Evolutionary conservation across 139 green algal genomes (phyloP), one percentile per base, ranked within the genome.

Genomic region (Coelastrella sp.): DNA sequence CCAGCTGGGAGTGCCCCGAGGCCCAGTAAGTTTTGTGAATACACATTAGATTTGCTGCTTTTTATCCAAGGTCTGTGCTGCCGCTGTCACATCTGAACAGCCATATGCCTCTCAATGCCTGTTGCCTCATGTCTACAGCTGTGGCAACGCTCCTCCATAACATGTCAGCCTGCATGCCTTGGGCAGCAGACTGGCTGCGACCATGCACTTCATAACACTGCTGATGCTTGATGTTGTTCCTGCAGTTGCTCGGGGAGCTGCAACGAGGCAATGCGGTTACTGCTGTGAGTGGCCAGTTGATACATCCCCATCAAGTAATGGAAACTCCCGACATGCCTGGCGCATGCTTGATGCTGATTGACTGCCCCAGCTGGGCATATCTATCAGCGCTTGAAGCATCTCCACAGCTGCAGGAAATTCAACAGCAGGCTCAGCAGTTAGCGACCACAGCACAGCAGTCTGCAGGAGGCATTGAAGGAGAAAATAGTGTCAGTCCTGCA

Each of bases 321-420:
- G 92, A 94, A 48, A 86, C 94, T 0, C 45, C 81, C 11, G 86
- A 67, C 2, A 62, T 89, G 45, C 91, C 94, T 9, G 96, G 96
- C 0, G 92, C 97, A 1, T 53, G 92, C 4, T 84, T 96, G n/a
- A 30, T 99, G 7, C 83, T 99, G 15, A 34, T 97, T 17, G 97
- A 99, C 89, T 96, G 92, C 79, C 97, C 96, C 25, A 87, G 43
- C 38, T 9, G 27, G 0, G 83, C 37, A 6, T 89, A 92, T 84
- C 43, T 96, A 32, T 75, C 67, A 1, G 86, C 87, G 8, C 60
- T 72, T 4, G 19, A 37, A n/a, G 19, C 73, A 4, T 43, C n/a
- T 35, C 50, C 66, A 41, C 57, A 85, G 68, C 77, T 81, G 67
- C 53, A 27, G 60, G n/a, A 30, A 8, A 37, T 68, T 50, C 51